phyloP scores from a whole-genome alignment of 257 asterid genomes.

The Solanum paucissectum region DNA sequence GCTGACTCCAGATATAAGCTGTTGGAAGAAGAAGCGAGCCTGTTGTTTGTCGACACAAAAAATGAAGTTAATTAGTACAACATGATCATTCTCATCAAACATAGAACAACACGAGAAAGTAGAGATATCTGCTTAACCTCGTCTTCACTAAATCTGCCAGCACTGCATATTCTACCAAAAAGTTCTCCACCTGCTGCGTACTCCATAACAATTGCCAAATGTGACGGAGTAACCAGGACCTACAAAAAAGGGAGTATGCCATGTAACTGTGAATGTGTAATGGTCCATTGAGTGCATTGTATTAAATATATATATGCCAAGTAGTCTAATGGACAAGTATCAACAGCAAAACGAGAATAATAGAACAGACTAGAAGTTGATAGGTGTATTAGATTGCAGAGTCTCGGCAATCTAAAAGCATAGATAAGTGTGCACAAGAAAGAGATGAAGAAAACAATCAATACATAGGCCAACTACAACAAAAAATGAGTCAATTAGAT shows the following conservation, averaged over 20 bases:
- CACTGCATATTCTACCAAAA: slow-evolving; percentile 86
- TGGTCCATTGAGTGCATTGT: not conserved
- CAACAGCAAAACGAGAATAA: not conserved
- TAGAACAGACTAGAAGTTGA: not conserved
- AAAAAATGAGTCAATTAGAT: not conserved
- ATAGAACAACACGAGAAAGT: not conserved
- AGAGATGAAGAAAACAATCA: not conserved
- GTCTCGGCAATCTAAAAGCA: not conserved
- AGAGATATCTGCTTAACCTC: slow-evolving; percentile 34
- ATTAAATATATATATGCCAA: not conserved
- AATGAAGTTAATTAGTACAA: not conserved
- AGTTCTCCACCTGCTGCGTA: slow-evolving; percentile 98
- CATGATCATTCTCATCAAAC: not conserved
- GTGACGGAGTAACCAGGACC: slow-evolving; percentile 82
- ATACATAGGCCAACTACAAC: not conserved
- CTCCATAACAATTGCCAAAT: slow-evolving; percentile 93
- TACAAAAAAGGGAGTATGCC: slow-evolving; percentile 1
- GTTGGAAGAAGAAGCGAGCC: slow-evolving; percentile 99
- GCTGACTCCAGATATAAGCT: slow-evolving; percentile 85
- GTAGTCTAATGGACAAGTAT: not conserved
- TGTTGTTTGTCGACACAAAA: slow-evolving; percentile 6
- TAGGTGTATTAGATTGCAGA: not conserved
- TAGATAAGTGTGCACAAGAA: not conserved
- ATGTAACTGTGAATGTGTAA: not conserved
- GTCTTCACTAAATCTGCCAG: slow-evolving; percentile 95